A percentile compares a stretch with the other conserved stretches of the same genome.
These are phyloP conservation scores for Glycine latifolia DNA, from an alignment of 306 rosid species.

Conservation along the genomic window DNA sequence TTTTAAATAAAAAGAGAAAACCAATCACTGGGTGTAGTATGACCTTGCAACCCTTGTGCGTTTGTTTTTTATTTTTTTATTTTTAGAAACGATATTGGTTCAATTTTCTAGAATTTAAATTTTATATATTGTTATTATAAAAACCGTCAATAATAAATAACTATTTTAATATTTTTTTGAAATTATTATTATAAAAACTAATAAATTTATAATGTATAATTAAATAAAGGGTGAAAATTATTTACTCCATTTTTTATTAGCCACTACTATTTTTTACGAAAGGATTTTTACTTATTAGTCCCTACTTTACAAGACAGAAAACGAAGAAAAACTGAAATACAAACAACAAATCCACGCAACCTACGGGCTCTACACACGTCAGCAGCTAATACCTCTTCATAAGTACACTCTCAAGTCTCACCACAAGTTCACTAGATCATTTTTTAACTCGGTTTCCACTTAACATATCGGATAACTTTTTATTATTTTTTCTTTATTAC, in stretches of 20 bases:
- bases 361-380: not conserved
- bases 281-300: not conserved
- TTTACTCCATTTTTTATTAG: too few species aligned
- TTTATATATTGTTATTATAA: too few species aligned
- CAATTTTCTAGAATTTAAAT: too few species aligned
- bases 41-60: not conserved
- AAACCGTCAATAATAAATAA: too few species aligned
- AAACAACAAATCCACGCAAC: not conserved
- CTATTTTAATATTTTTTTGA: too few species aligned
- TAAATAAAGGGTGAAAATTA: too few species aligned
- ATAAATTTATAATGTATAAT: too few species aligned
- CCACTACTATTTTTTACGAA: not conserved
- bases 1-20: not conserved
- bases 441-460: not conserved
- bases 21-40: not conserved
- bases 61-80: too few species aligned
- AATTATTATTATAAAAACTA: too few species aligned
- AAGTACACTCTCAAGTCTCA: conserved; percentile 12
- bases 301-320: not conserved
- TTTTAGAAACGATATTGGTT: too few species aligned
- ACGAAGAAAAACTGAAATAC: not conserved
- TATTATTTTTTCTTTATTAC: too few species aligned
- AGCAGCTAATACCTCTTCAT: not conserved
- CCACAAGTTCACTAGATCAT: not conserved
- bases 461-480: not conserved